Evolutionary conservation across 768 basidiomycete species (phyloP), one percentile per base, ranked within the genome.

Genomic region (Gymnopilus junonius): DNA sequence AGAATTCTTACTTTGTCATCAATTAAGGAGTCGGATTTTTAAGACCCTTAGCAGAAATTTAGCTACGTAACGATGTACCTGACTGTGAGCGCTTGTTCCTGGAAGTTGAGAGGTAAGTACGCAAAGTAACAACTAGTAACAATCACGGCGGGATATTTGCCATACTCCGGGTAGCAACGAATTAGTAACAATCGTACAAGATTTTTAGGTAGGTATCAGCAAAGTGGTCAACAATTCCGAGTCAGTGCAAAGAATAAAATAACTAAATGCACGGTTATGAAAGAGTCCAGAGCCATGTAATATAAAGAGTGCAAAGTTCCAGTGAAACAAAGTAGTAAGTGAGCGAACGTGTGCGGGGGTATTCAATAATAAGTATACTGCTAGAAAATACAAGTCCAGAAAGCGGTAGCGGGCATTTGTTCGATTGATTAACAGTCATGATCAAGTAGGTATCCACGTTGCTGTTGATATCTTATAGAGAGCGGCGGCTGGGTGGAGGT

Each of bases 401-500:
- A 21, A 55, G 23, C 39, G 39, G 54, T 37, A 55, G 23, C 39
- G 39, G 54, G 23, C 39, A 39, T 55, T n/a, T 55, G 54, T 55
- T 40, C 54, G 54, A 39, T 27, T 20, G 54, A 55, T 29, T 37
- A 40, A 5, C n/a, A 54, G 53, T 54, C 53, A 54, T 54, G 32
- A 21, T 55, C 54, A 39, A 14, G 20, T 39, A 17, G 21, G 34
- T 31, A 48, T 25, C 37, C 35, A 55, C 23, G 37, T 39, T 54
- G 14, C 10, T 35, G 56, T 34, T 45, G 17, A 32, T 17, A 11
- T 11, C 11, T 54, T 40, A 59, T n/a, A 55, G 20, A 48, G 68
- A 59, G 32, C 64, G 60, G n/a, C 63, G 70, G 25, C 29, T 55
- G 34, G 70, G 66, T 4, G 67, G 65, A 54, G 65, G 62, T 1